Base-by-base conservation (phyloP, 108 stramenopile genomes). In the Nannochloropsis salina region DNA sequence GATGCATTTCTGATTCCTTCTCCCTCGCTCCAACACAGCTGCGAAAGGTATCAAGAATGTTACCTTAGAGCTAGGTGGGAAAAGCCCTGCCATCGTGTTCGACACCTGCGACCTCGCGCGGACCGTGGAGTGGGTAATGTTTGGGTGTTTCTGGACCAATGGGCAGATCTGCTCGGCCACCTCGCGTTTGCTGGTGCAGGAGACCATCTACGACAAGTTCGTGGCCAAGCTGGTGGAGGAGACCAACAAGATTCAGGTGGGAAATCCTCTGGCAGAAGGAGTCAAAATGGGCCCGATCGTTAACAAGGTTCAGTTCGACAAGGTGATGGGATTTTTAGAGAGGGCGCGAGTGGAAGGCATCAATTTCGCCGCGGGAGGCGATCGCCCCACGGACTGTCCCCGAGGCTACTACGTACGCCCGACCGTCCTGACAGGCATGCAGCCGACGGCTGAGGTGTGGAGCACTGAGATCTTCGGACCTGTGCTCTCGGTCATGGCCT, bases 401-500 rank as follows among this genome's bases (percentile, higher is more conserved):
- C 15, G 20, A 15, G 51, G 74, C 11, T 44, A 93, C 31, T 97
- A 93, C 88, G 96, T 92, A 89, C 87, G 86, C 61, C 96, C 98
- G n/a, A 97, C 96, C 3, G 91, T 98, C 10, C 85, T 98, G 42
- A 92, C 87, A 20, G 92, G 94, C 87, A 94, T 95, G 41, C 86
- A 85, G 9, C n/a, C 87, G 2, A 83, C 92, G 22, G 90, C 87
- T n/a, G 85, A 86, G 5, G 88, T 95, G 41, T 96, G 93, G 92
- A 87, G 86, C 44, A 85, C 90, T 40, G 98, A 98, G 91, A 95
- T 91, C 10, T 93, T 94, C 44, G 90, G 93, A 5, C 92, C 92
- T 10, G 81, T 92, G 11, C 86, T 81, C n/a, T 41, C 89, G 82
- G 18, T 94, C 86, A 47, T 41, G 88, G 12, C 87, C 87, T 87